Percentiles rank a stretch among this genome's conserved stretches.
Conservation (phyloP, 2,329 filamentous ascomycete genomes). For the Verticillium isaacii region DNA sequence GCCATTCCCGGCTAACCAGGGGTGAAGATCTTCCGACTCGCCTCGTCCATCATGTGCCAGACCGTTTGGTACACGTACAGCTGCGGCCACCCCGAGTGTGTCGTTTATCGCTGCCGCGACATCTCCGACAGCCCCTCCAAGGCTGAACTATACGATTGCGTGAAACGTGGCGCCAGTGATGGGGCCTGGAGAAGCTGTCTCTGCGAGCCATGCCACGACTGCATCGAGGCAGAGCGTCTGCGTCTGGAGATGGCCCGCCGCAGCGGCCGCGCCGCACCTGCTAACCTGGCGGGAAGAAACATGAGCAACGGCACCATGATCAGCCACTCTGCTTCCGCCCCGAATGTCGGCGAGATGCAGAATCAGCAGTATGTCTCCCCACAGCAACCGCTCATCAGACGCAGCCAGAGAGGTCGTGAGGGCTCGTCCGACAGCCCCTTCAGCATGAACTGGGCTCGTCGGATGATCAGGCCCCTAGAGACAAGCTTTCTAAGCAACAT, state of each 20-base stretch:
- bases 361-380: not conserved
- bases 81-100: conserved; percentile 9
- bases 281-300: not conserved
- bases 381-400: not conserved
- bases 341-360: conserved; percentile 1
- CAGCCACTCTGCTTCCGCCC: not conserved
- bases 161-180: not conserved
- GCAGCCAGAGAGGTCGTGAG: not conserved
- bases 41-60: conserved; percentile 5
- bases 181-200: conserved; percentile 4
- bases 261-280: not conserved
- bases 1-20: no score
- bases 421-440: not conserved
- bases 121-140: not conserved
- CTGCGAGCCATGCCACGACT: conserved; percentile 12
- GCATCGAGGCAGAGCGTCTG: conserved; percentile 1
- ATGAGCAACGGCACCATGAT: not conserved
- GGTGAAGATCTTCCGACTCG: no score
- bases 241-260: not conserved
- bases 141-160: not conserved
- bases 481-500: conserved; percentile 10
- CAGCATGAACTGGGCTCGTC: not conserved
- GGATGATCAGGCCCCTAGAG: conserved; percentile 8
- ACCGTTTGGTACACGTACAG: conserved; percentile 13
- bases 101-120: conserved; percentile 8